phyloP scores from a whole-genome alignment of 768 basidiomycete species.

The Leccinum rimulosum region DNA sequence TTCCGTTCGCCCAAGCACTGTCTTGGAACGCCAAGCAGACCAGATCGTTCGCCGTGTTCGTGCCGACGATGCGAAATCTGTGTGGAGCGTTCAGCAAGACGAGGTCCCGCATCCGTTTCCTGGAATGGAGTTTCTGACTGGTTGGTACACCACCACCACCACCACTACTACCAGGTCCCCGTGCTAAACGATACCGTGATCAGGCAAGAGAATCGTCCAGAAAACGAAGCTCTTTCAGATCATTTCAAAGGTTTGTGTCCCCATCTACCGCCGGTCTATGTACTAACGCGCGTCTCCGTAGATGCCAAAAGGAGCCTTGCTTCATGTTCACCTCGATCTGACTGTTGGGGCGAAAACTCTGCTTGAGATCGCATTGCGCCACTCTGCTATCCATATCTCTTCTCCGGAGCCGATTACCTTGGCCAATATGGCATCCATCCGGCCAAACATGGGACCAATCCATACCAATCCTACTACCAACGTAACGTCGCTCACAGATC shows the following conservation, averaged over 20 bases:
- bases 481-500: constrained; percentile 33
- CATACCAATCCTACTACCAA: constrained; percentile 25
- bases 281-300: constrained; percentile 20
- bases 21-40: constrained; percentile 53
- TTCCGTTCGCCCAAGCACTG: constrained; percentile 29
- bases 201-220: constrained; percentile 56
- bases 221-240: constrained; percentile 62
- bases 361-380: constrained; percentile 50
- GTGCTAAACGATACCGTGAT: not conserved
- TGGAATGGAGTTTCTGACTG: constrained; percentile 77
- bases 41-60: constrained; percentile 54
- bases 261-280: not conserved
- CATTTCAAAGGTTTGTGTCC: constrained; percentile 48
- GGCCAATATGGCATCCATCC: constrained; percentile 38
- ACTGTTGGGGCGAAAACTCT: constrained; percentile 57
- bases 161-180: not conserved
- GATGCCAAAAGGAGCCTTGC: constrained; percentile 81
- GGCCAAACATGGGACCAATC: constrained; percentile 56
- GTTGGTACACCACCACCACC: constrained; percentile 31
- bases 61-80: constrained; percentile 45
- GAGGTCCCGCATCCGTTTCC: constrained; percentile 63
- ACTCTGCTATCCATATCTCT: constrained; percentile 62
- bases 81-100: constrained; percentile 59
- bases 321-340: constrained; percentile 76
- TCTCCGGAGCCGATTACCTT: constrained; percentile 39